Base-by-base conservation (phyloP, 2,329 filamentous ascomycete genomes). In the Fusarium penzigii region DNA sequence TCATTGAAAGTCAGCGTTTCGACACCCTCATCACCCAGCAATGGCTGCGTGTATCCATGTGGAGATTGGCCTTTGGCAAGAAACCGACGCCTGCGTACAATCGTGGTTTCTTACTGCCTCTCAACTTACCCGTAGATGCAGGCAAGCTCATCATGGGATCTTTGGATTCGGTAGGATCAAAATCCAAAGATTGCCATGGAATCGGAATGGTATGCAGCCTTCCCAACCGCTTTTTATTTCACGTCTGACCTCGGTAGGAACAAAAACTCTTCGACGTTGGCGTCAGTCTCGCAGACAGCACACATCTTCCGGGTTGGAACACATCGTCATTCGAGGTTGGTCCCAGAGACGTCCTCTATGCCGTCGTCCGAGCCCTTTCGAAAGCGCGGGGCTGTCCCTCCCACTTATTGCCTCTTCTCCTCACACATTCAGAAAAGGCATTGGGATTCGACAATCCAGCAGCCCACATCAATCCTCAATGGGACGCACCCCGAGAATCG, bases 261-360 rank as follows among this genome's bases (percentile, higher is more conserved):
- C 67, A 70, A 50, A 70, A 70, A 17, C 52, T 70, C 0, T 70
- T 68, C 20, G 68, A 70, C 5, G 64, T 70, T 14, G 68, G 68
- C 2, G 51, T 65, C 11, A 66, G 66, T 29, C 56, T 70, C 1
- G 64, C 63, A 1, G 68, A 70, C n/a, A 63, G 61, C 9, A 61
- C 62, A 2, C 49, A 58, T 3, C 39, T 66, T 2, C 53, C 64
- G 1, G 48, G 55, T 6, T 59, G 55, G 46, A 48, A 58, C 14
- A 47, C 25, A n/a, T 57, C 62, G 2, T 54, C 65, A 0, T 59
- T 67, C 13, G 63, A 66, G 4, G 58, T 66, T 6, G 65, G 67
- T 5, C 65, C 68, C 3, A 58, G 60, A 9, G 65, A 70, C 32
- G 38, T 70, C 1, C 59, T 70, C 4, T 59, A 52, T 7, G 61